These are phyloP conservation scores for Grigorovia humatica DNA, from an alignment of 805 yeast species.

Conservation along the genomic window DNA sequence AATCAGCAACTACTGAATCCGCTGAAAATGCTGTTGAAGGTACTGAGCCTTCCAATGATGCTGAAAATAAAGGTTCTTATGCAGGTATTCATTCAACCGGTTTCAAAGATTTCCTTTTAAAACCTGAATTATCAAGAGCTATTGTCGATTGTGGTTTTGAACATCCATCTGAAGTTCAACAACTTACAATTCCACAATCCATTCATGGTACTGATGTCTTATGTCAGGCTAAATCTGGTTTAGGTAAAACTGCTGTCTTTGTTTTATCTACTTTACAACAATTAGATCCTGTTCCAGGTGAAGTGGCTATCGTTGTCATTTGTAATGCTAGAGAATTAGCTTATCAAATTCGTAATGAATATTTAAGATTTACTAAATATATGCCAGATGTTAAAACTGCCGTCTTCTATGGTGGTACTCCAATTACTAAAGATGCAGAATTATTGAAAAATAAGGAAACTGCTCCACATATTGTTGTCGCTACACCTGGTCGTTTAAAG, in stretches of 20 bases:
- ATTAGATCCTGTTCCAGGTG: slow-evolving; percentile 95
- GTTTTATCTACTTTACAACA: slow-evolving; percentile 94
- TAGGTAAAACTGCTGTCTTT: slow-evolving; percentile 97
- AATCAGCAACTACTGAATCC: slow-evolving; percentile 20
- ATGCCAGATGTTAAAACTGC: slow-evolving; percentile 97
- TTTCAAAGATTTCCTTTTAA: slow-evolving; percentile 91
- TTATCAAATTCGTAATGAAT: slow-evolving; percentile 94
- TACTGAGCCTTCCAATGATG: slow-evolving; percentile 40
- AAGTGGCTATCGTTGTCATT: slow-evolving; percentile 84
- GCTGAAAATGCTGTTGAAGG: slow-evolving; percentile 22
- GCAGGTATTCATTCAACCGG: slow-evolving; percentile 98
- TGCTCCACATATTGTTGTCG: slow-evolving; percentile 93
- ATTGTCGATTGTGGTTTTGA: slow-evolving; percentile 98
- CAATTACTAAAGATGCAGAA: slow-evolving; percentile 76
- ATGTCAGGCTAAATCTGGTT: slow-evolving; percentile 99
- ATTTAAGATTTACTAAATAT: slow-evolving; percentile 93
- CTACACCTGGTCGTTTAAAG: slow-evolving; percentile 96
- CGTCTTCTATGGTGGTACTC: slow-evolving; percentile 94
- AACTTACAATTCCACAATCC: slow-evolving; percentile 95
- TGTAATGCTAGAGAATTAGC: slow-evolving; percentile 99
- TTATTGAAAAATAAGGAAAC: slow-evolving; percentile 83
- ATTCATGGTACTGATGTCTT: slow-evolving; percentile 95
- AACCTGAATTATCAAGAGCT: slow-evolving; percentile 95
- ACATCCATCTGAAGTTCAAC: slow-evolving; percentile 99
- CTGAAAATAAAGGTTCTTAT: slow-evolving; percentile 90